Evolutionary conservation across 176 grass and related monocot genomes (phyloP).

Genomic region (Aegilops speltoides): DNA sequence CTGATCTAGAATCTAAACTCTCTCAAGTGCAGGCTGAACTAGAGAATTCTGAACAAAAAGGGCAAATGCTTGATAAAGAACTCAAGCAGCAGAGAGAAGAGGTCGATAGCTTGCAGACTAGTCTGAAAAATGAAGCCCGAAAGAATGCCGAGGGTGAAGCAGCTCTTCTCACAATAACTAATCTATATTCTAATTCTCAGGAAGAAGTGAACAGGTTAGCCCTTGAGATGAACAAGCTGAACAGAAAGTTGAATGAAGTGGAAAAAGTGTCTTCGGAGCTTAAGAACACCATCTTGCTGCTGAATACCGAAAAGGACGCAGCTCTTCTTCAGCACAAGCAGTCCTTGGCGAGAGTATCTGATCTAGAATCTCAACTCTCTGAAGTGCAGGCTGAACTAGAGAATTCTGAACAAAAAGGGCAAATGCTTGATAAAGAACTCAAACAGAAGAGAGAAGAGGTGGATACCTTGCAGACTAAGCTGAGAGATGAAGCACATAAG

Average conservation of each 20-base stretch:
- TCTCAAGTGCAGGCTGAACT: slow-evolving; percentile 9
- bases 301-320: slow-evolving; percentile 4
- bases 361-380: slow-evolving; percentile 31
- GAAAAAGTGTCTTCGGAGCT: slow-evolving; percentile 27
- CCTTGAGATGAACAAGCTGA: slow-evolving; percentile 38
- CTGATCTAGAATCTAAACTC: slow-evolving; percentile 33
- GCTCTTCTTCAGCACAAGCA: slow-evolving; percentile 16
- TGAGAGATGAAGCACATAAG: slow-evolving; percentile 14
- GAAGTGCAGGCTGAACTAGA: slow-evolving; percentile 10
- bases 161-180: not conserved
- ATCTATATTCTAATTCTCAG: slow-evolving; percentile 20
- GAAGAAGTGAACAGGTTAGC: slow-evolving; percentile 17
- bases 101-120: slow-evolving; percentile 24
- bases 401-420: slow-evolving; percentile 21
- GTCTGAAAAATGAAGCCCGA: slow-evolving; percentile 9
- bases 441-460: slow-evolving; percentile 38
- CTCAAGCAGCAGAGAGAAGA: slow-evolving; percentile 35
- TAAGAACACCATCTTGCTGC: slow-evolving; percentile 14
- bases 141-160: slow-evolving; percentile 3
- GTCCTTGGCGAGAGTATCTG: slow-evolving; percentile 27
- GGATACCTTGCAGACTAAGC: slow-evolving; percentile 11
- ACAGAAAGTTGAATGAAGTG: slow-evolving; percentile 44
- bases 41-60: slow-evolving; percentile 17
- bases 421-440: slow-evolving; percentile 40
- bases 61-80: slow-evolving; percentile 36